Base-by-base conservation (phyloP, 805 yeast genomes). In the Diddensiella caesifluorescens region DNA sequence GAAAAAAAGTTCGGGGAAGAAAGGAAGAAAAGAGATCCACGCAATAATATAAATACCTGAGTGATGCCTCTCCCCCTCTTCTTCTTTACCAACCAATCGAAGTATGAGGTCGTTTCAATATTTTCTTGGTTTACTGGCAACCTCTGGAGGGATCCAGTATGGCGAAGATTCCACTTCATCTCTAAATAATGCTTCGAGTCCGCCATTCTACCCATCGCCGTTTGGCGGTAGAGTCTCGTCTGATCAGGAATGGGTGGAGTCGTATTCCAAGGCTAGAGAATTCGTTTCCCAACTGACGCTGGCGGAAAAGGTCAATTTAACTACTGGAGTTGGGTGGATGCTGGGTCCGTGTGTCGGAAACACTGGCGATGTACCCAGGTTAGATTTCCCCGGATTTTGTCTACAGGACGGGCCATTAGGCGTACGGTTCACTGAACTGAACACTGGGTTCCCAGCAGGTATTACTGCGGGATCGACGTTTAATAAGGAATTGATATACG, bases 381-480 rank as follows among this genome's bases (percentile, higher is more conserved):
- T 77, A 21, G 74, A 73, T 5, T 72, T 76, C 39, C 75, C 77
- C 3, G 66, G 73, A 6, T 56, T 79, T 10, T 78, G 83, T 50
- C 63, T 77, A 22, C 82, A 77, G 50, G 82, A 78, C 60, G 81
- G 80, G 3, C 80, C 81, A 4, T 69, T 72, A 47, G 83, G 83
- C 6, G 75, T 77, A 15, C 62, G 80, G 44, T 68, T 66, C 41
- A 70, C 82, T 4, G 83, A 77, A 52, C 70, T 70, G 50, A 72
- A 70, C 22, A 73, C 81, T 1, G 67, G 69, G 27, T 78, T 71
- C 45, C 82, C 83, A 1, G 70, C 79, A 2, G 83, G 80, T 0
- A 51, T 77, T 27, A 79, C 82, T 5, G 61, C 75, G 3, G 83
- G 77, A 1, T 62, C 80, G 10, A 73, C 83, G 5, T 79, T 75